Percentiles rank a stretch among this genome's conserved stretches.
These are phyloP conservation scores for Paecilomyces variotii DNA, from an alignment of 2,329 filamentous ascomycete genomes.

Conservation along the genomic window DNA sequence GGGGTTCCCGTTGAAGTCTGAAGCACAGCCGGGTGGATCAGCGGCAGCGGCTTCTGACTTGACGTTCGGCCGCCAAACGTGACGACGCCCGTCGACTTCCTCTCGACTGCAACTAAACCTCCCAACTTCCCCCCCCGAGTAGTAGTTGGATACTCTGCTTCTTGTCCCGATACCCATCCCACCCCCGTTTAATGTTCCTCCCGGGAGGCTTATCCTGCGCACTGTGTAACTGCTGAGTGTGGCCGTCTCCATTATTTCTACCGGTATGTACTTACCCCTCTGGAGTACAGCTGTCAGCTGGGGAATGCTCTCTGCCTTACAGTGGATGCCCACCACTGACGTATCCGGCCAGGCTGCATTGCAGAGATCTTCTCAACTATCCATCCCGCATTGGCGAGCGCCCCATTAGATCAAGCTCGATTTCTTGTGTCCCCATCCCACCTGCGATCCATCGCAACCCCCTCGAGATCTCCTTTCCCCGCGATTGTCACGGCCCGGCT, in stretches of 20 bases:
- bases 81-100: not conserved
- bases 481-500: conserved; percentile 4
- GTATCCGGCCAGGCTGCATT: not conserved
- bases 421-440: not conserved
- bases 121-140: not conserved
- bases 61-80: not conserved
- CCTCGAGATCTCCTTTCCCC: not conserved
- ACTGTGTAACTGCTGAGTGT: no score
- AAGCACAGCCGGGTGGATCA: not conserved
- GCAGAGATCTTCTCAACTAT: not conserved
- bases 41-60: not conserved
- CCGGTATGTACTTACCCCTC: not conserved
- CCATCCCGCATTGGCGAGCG: not conserved
- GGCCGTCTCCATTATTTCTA: no score
- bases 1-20: not conserved
- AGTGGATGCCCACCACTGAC: not conserved
- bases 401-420: not conserved
- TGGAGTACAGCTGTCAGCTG: not conserved
- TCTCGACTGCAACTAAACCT: not conserved
- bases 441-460: not conserved
- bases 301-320: not conserved
- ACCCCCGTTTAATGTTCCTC: not conserved
- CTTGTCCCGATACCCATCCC: not conserved
- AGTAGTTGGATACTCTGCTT: not conserved
- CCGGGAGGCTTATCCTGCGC: not conserved